phyloP scores from a whole-genome alignment of 2,329 filamentous ascomycete species.

The Bipolaris cookei region DNA sequence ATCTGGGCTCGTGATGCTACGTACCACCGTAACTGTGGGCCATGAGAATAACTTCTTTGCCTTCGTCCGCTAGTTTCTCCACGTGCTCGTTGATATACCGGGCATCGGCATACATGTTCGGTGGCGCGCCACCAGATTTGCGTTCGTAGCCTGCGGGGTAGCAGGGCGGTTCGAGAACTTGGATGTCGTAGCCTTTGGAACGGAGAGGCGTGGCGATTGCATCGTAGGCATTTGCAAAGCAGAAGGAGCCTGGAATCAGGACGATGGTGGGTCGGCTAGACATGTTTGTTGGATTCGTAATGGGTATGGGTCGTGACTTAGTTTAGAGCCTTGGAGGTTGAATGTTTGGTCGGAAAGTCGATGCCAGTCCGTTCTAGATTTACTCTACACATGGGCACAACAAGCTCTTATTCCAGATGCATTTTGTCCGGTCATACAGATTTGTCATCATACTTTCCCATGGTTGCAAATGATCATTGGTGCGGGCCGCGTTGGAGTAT shows the following conservation, averaged over 20 bases:
- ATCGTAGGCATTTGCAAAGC: constrained; percentile 21
- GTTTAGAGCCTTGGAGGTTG: not conserved
- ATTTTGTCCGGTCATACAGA: not conserved
- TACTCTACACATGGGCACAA: not conserved
- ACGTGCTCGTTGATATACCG: constrained; percentile 33
- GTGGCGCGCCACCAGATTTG: constrained; percentile 3
- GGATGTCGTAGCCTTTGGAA: constrained; percentile 22
- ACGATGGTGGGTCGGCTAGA: constrained; percentile 28
- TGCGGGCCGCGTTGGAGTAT: not conserved
- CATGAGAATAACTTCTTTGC: constrained; percentile 47
- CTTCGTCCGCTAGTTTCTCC: constrained; percentile 35
- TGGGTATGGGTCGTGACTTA: too few species aligned
- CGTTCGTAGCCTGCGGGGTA: constrained; percentile 18
- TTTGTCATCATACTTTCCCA: not conserved
- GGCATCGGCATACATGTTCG: constrained; percentile 41
- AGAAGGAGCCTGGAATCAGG: constrained; percentile 38
- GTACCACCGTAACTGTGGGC: constrained; percentile 50
- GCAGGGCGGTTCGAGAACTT: constrained; percentile 22
- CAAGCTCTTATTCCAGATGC: not conserved
- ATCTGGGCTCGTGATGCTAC: not conserved
- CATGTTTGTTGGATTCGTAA: constrained; percentile 4
- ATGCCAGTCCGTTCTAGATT: not conserved
- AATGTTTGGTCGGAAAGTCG: not conserved
- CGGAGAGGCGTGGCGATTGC: constrained; percentile 16
- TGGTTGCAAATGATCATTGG: not conserved